Base-by-base conservation (phyloP, 2,329 filamentous ascomycete species). In the Neurospora sp. region DNA sequence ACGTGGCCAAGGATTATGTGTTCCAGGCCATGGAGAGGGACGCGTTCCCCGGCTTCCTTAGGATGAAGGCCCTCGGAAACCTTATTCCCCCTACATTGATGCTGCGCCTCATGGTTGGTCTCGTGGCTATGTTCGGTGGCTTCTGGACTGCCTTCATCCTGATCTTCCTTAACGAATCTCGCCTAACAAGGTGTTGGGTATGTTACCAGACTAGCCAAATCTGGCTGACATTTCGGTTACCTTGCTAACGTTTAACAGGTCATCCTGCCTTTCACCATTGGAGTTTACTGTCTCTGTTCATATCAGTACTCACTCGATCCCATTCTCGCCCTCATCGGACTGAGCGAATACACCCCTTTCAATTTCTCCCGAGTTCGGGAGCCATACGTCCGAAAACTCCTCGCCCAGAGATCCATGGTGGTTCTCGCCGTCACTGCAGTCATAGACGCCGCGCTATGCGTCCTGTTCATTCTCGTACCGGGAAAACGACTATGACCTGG, bases 1-100 rank as follows among this genome's bases (percentile, higher is more conserved):
- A 98, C 78, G 89, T 92, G 23, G 96, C 96, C 69, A 99, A 99
- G 83, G 96, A 99, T 82, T 99, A 98, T 79, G 96, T 98, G 72
- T 99, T 98, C 80, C 96, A 99, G 81, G 96, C 96, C 40, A 99
- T 99, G 96, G 96, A 99, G 82, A 89, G 96, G 69, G 96, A 99
- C 82, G 96, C 96, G n/a, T 99, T 97, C 79, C 96, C 96, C 0
- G 95, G 95, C 0, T 99, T 99, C 81, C 85, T 99, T 71, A 88
- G 95, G 77, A 92, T 93, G 82, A 98, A 98, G 82, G 96, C 96
- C 2, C 85, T 99, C 33, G 96, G 96, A 71, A 99, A 99, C 77
- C 86, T 99, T 15, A 95, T 99, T 37, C 96, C 95, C 3, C 89
- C 95, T 17, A 97, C 93, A 66, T 90, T 97, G 74, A 88, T 98